Conservation (phyloP, 257 asterid genomes). For the Nicotiana tomentosiformis region DNA sequence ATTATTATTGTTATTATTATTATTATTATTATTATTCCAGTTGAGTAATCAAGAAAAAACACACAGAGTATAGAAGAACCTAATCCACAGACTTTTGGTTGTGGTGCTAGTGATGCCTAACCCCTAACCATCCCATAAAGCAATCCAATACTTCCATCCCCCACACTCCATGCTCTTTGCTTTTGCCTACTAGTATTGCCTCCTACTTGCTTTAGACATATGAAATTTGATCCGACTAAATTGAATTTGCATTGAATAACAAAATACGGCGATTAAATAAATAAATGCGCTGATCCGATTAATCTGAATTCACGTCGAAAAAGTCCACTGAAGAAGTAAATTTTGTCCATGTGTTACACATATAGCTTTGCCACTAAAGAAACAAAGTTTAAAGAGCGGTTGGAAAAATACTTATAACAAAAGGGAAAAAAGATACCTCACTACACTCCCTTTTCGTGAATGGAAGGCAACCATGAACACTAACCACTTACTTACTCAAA, state of each 20-base stretch:
- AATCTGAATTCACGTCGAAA: neutral
- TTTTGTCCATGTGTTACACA: neutral
- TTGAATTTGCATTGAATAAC: neutral
- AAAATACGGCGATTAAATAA: too few species aligned
- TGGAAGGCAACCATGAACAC: slow-evolving; percentile 62
- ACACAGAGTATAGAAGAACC: slow-evolving; percentile 30
- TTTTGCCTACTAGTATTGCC: neutral
- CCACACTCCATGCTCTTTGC: slow-evolving; percentile 2
- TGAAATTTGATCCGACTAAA: neutral
- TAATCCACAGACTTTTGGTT: slow-evolving; percentile 49
- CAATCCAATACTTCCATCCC: neutral
- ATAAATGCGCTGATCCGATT: too few species aligned
- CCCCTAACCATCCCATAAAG: neutral
- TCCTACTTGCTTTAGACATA: neutral
- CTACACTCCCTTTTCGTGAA: slow-evolving; percentile 67
- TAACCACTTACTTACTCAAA: slow-evolving; percentile 40
- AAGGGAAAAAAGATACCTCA: slow-evolving; percentile 26
- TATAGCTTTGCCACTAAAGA: slow-evolving; percentile 20
- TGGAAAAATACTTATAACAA: neutral
- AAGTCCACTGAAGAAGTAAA: neutral
- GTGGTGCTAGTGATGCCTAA: slow-evolving; percentile 37
- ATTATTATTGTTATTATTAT: too few species aligned
- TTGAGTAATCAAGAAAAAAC: slow-evolving; percentile 11
- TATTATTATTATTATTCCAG: too few species aligned
- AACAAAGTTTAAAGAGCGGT: neutral